Evolutionary conservation across 2,329 filamentous ascomycete species (phyloP), one percentile per base, ranked within the genome.

Genomic region (Thielaviopsis euricoi): DNA sequence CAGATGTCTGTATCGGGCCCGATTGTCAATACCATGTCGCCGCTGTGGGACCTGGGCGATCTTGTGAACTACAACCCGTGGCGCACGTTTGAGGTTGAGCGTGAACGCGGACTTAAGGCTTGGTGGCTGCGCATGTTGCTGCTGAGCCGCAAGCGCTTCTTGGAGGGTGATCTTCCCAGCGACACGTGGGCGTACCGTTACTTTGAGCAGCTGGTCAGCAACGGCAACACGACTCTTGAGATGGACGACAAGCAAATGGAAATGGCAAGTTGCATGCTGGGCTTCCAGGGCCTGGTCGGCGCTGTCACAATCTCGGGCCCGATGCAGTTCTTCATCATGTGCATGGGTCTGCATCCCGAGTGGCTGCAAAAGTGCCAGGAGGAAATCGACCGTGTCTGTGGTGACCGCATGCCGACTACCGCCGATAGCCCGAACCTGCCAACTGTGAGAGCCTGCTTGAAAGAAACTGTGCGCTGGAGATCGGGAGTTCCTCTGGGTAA

Each of bases 391-490:
- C 67, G 71, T 9, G 75, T 80, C 1, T 78, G 76, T 57, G 77
- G 77, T 17, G 71, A 77, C 59, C 71, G 74, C 21, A 71, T 80
- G 68, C 78, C 79, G 0, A 74, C 67, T 15, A 71, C 76, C 37
- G 67, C 69, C 7, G 76, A 82, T 63, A 74, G 73, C 62, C 67
- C 74, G 1, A 66, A 73, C 17, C 67, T 82, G 21, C 78, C 79
- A 0, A 77, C 71, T 0, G 71, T 81, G 10, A 70, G 78, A 17
- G 78, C 78, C 1, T 76, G 76, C 49, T 67, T 81, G 25, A 80
- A 81, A 66, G 79, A 82, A 67, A 77, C 76, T 15, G 65, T 80
- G n/a, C 69, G 79, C 51, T 81, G 78, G 78, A 70, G 77, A 55
- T 79, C 78, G 4, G 73, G 76, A 40, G 76, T 80, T 4, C 76